Evolutionary conservation across 306 rosid species (phyloP).

Genomic region (Mucuna pruriens): DNA sequence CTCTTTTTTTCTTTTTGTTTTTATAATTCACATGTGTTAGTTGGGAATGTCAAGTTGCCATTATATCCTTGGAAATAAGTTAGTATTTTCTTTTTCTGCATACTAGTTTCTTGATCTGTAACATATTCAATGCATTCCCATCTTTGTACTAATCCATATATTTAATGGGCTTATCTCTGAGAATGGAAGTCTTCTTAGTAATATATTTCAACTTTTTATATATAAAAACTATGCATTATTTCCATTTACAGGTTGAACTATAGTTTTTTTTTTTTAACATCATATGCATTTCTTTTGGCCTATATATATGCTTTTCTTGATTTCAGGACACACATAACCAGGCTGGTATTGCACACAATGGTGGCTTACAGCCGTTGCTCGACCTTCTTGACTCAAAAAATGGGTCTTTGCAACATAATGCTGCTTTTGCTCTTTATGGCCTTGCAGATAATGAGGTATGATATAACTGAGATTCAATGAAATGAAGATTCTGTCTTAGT

Average conservation of each 20-base stretch:
- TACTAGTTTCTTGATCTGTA: slow-evolving; percentile 26
- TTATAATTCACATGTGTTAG: slow-evolving; percentile 19
- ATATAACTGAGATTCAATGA: slow-evolving; percentile 18
- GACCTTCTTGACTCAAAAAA: slow-evolving; percentile 98
- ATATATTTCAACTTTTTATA: slow-evolving; percentile 9
- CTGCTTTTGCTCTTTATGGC: slow-evolving; percentile 98
- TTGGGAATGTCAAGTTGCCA: not conserved
- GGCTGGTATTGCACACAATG: slow-evolving; percentile 97
- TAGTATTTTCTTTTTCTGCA: not conserved
- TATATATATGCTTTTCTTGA: slow-evolving; percentile 18
- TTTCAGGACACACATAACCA: slow-evolving; percentile 92
- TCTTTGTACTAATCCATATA: not conserved
- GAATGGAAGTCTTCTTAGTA: not conserved
- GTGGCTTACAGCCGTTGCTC: slow-evolving; percentile 88
- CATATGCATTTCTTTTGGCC: slow-evolving; percentile 15
- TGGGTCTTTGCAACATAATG: slow-evolving; percentile 98
- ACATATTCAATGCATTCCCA: not conserved
- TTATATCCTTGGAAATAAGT: slow-evolving; percentile 24
- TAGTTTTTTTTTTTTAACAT: slow-evolving; percentile 17
- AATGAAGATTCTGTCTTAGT: slow-evolving; percentile 20
- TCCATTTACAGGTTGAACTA: not conserved
- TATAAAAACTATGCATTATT: not conserved
- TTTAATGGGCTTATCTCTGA: not conserved
- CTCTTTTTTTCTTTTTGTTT: not conserved
- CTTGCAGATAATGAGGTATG: slow-evolving; percentile 97